Conservation (phyloP, 139 green algal genomes). For the Coelastrella sp. region DNA sequence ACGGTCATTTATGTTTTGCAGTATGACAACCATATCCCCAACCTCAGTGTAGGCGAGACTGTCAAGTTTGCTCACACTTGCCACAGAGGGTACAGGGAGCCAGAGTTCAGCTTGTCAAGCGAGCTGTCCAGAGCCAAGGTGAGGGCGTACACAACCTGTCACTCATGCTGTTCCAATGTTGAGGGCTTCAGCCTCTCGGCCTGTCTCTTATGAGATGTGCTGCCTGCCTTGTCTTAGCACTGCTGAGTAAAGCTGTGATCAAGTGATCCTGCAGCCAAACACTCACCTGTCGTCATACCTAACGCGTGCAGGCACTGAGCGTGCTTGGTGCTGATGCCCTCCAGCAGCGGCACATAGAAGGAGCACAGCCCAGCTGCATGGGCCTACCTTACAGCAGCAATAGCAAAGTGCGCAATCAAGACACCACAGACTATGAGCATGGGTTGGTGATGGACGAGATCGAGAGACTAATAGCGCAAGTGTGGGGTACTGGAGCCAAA, state of each 20-base stretch:
- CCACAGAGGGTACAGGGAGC: constrained; percentile 49
- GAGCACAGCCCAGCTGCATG: neutral
- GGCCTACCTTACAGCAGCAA: neutral
- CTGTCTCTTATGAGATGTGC: too few relatives aligned
- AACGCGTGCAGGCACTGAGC: neutral
- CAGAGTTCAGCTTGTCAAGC: constrained; percentile 44
- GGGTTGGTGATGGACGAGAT: constrained; percentile 27
- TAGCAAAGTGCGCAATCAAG: neutral
- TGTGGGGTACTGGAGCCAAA: constrained; percentile 22
- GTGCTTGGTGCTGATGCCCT: neutral
- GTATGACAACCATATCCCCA: constrained; percentile 79
- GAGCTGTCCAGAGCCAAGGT: constrained; percentile 47
- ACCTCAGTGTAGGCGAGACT: constrained; percentile 81
- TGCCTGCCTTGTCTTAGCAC: neutral
- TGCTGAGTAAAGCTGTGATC: neutral
- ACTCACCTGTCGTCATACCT: neutral
- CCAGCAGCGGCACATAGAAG: constrained; percentile 5
- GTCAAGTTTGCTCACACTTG: constrained; percentile 78
- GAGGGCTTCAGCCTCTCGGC: too few relatives aligned
- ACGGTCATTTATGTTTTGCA: constrained; percentile 9
- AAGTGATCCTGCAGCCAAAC: neutral
- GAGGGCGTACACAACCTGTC: neutral
- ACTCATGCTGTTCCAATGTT: too few relatives aligned
- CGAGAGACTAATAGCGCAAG: constrained; percentile 20
- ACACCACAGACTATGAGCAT: neutral